These are phyloP conservation scores for Melampsora americana DNA, from an alignment of 1,284 basidiomycete species.

Conservation along the genomic window DNA sequence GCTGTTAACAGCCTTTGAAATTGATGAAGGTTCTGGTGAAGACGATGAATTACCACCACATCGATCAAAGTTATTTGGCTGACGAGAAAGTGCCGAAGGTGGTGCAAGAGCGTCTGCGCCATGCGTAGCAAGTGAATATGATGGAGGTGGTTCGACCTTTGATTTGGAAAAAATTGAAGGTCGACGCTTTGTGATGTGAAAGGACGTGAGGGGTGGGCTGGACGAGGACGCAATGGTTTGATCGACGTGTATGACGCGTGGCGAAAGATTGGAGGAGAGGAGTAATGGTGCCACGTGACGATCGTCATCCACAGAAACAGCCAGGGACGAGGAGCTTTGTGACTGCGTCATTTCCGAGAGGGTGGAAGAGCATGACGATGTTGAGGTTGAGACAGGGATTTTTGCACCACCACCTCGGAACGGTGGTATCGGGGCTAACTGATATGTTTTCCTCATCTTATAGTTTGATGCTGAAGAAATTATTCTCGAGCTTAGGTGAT, in stretches of 20 bases:
- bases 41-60: slow-evolving; percentile 2
- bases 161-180: background rate
- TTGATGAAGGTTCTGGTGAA: background rate
- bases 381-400: background rate
- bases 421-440: slow-evolving; percentile 36
- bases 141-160: background rate
- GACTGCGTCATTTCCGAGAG: background rate
- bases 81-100: slow-evolving; percentile 13
- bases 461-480: slow-evolving; percentile 10
- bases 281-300: background rate
- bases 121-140: slow-evolving; percentile 10
- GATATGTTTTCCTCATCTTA: slow-evolving; percentile 34
- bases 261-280: background rate
- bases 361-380: background rate
- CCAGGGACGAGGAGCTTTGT: background rate
- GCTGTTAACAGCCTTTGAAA: background rate
- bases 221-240: background rate
- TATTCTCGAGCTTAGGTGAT: background rate
- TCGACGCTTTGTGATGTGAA: slow-evolving; percentile 21
- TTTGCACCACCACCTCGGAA: slow-evolving; percentile 10
- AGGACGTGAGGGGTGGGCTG: slow-evolving; percentile 16
- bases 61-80: background rate
- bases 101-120: slow-evolving; percentile 5
- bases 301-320: background rate
- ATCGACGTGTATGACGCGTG: too few relatives aligned